Percentiles rank a stretch among this genome's conserved stretches.
Conservation (phyloP, 495 filamentous ascomycete genomes). For the Podospora fimiseda region DNA sequence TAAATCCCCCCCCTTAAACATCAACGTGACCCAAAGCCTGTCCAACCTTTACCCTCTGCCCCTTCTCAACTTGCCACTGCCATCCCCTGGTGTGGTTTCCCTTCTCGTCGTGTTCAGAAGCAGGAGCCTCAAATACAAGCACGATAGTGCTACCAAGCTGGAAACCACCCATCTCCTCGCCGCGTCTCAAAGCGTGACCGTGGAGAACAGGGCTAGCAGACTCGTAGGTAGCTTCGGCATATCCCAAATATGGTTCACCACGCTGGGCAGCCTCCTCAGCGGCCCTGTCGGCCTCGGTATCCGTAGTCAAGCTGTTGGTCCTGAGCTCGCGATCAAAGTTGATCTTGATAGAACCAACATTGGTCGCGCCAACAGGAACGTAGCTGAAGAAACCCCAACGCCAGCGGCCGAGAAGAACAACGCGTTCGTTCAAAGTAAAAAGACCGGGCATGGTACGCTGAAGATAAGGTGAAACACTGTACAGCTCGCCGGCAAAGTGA, state of each 20-base stretch:
- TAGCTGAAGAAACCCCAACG: slow-evolving; percentile 96
- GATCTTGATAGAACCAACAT: slow-evolving; percentile 93
- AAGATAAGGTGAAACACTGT: slow-evolving; percentile 88
- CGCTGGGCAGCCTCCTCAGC: slow-evolving; percentile 67
- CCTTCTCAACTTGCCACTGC: slow-evolving; percentile 75
- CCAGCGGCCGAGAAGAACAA: slow-evolving; percentile 90
- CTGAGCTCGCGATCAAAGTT: slow-evolving; percentile 94
- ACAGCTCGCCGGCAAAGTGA: slow-evolving; percentile 95
- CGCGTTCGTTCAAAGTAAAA: slow-evolving; percentile 94
- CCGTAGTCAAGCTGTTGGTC: slow-evolving; percentile 84
- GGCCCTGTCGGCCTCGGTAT: slow-evolving; percentile 78
- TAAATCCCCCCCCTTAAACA: not conserved
- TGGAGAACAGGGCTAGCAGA: slow-evolving; percentile 68
- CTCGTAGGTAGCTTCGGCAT: slow-evolving; percentile 83
- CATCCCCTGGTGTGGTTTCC: slow-evolving; percentile 61
- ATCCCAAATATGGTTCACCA: slow-evolving; percentile 78
- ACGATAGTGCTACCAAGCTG: slow-evolving; percentile 94
- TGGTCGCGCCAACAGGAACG: slow-evolving; percentile 95
- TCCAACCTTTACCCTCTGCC: slow-evolving; percentile 83
- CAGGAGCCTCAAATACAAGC: slow-evolving; percentile 91
- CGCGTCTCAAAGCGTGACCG: slow-evolving; percentile 75
- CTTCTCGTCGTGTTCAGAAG: slow-evolving; percentile 55
- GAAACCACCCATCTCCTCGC: slow-evolving; percentile 98
- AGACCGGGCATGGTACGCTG: slow-evolving; percentile 85
- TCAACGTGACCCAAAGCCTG: slow-evolving; percentile 66